Percentiles rank a stretch among this genome's conserved stretches.
Conservation (phyloP, 2,329 filamentous ascomycete species). For the Aspergillus caelatus region DNA sequence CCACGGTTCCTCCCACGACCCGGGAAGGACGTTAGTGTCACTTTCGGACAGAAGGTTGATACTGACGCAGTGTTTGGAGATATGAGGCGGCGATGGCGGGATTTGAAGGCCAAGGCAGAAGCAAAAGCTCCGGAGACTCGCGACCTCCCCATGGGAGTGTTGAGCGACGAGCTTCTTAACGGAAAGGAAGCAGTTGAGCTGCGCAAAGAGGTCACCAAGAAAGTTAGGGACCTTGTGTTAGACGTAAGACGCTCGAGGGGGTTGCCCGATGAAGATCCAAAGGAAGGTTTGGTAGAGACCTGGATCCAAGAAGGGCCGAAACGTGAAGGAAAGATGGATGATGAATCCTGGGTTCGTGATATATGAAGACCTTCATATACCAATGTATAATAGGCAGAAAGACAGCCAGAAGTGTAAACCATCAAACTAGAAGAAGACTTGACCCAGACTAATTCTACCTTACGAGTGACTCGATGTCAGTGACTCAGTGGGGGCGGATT, state of each 20-base stretch:
- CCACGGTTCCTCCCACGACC: conserved; percentile 80
- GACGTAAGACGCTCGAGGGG: conserved; percentile 74
- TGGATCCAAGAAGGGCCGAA: conserved; percentile 65
- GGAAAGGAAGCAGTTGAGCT: conserved; percentile 75
- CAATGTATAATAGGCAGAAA: conserved; percentile 18
- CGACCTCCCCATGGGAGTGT: conserved; percentile 53
- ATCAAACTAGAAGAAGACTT: conserved; percentile 11
- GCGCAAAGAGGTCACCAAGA: conserved; percentile 76
- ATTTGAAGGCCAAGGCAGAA: conserved; percentile 60
- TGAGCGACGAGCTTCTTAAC: conserved; percentile 67
- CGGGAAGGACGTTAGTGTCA: conserved; percentile 62
- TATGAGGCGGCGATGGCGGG: conserved; percentile 72
- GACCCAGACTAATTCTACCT: no score
- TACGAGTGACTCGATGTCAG: no score
- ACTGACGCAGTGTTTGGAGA: conserved; percentile 76
- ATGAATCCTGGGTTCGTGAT: conserved; percentile 64
- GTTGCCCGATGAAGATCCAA: conserved; percentile 77
- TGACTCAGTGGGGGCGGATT: not conserved
- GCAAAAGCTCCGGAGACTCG: conserved; percentile 43
- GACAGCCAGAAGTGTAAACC: conserved; percentile 10
- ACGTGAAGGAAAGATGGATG: conserved; percentile 60
- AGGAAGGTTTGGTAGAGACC: conserved; percentile 76
- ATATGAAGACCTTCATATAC: conserved; percentile 37
- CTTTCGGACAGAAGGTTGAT: conserved; percentile 71
- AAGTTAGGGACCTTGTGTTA: conserved; percentile 77